Evolutionary conservation across 192 early-diverging fungal species (phyloP).

Genomic region (Podila minutissima): DNA sequence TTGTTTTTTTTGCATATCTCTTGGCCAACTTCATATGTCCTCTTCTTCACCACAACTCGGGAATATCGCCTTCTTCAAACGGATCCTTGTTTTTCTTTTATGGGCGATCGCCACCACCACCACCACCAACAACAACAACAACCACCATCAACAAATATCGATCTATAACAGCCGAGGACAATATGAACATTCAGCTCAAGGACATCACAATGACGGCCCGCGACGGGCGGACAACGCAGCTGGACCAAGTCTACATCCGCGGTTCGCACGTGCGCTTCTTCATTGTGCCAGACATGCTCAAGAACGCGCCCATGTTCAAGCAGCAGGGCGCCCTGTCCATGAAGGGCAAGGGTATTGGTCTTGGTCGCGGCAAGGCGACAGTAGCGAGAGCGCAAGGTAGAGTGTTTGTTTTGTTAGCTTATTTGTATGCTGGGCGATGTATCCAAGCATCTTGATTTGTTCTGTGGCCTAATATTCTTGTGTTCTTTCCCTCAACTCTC

Average conservation of each 20-base stretch:
- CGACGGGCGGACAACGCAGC: constrained; percentile 90
- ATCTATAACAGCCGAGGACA: constrained; percentile 83
- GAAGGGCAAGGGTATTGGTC: constrained; percentile 86
- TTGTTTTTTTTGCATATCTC: too few species aligned
- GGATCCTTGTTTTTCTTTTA: too few species aligned
- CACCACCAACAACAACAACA: not conserved
- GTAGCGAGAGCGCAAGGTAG: constrained; percentile 82
- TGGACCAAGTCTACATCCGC: constrained; percentile 97
- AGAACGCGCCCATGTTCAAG: constrained; percentile 99
- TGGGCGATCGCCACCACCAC: too few species aligned
- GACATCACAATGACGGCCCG: constrained; percentile 93
- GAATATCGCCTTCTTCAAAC: too few species aligned
- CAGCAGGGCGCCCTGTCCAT: constrained; percentile 82
- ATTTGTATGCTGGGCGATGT: too few species aligned
- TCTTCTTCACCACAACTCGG: too few species aligned
- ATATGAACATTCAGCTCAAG: constrained; percentile 98
- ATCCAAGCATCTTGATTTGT: not conserved
- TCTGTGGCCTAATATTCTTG: not conserved
- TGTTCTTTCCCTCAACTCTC: not conserved
- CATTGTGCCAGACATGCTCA: constrained; percentile 99
- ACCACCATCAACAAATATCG: not conserved
- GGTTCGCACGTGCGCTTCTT: constrained; percentile 94
- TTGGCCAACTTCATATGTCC: too few species aligned
- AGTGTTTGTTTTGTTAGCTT: not conserved
- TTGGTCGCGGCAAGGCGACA: constrained; percentile 85